Conservation (phyloP, 202 grass and related monocot species). For the Musa balbisiana region DNA sequence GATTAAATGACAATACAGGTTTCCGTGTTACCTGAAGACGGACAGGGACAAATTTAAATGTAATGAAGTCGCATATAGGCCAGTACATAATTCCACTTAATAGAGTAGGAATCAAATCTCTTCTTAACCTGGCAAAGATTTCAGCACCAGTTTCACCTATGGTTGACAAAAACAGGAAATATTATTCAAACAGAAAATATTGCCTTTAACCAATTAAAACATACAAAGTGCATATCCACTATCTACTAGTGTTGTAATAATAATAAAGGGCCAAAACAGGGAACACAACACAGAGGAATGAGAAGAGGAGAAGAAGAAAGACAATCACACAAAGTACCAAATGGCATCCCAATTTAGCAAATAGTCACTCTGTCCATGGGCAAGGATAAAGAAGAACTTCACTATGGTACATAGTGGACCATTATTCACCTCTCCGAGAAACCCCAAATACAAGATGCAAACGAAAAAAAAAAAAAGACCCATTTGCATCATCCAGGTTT, state of each 20-base stretch:
- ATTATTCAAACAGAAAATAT: no score
- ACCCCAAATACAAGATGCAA: background rate
- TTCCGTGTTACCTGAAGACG: slow-evolving; percentile 68
- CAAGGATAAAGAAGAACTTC: background rate
- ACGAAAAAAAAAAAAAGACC: no score
- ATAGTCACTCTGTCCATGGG: background rate
- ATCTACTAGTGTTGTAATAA: no score
- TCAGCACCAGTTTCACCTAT: slow-evolving; percentile 67
- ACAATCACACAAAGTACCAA: background rate
- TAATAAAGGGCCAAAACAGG: background rate
- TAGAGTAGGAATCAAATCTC: slow-evolving; percentile 69
- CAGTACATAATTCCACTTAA: slow-evolving; percentile 83
- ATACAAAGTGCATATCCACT: no score
- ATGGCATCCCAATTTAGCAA: no score
- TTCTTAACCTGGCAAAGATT: slow-evolving; percentile 88
- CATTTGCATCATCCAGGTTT: background rate
- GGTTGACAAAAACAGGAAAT: slow-evolving; percentile 26
- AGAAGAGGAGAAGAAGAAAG: background rate
- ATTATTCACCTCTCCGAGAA: background rate
- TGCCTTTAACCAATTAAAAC: no score
- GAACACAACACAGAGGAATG: background rate
- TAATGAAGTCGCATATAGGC: slow-evolving; percentile 92
- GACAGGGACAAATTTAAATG: slow-evolving; percentile 92
- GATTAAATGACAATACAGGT: background rate
- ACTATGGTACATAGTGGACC: background rate